phyloP scores from a whole-genome alignment of 768 basidiomycete genomes.

The Cytidiella melzeri region DNA sequence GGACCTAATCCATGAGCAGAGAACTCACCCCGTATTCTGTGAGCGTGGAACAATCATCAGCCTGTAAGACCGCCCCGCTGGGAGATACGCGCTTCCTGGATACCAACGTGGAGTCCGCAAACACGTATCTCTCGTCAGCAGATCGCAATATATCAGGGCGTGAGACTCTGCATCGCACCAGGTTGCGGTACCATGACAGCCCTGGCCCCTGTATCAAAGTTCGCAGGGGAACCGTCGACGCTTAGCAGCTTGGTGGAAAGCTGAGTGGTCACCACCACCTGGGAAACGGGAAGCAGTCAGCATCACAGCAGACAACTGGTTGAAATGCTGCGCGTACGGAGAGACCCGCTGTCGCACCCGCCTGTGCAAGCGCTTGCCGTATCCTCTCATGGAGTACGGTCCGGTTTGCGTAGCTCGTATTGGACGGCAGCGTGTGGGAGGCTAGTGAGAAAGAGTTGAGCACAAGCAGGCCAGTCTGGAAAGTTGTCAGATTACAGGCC shows the following conservation, averaged over 20 bases:
- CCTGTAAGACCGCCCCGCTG: constrained; percentile 37
- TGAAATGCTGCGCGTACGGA: constrained; percentile 36
- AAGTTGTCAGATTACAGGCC: not conserved
- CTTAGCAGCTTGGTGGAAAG: constrained; percentile 63
- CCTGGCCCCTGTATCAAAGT: constrained; percentile 55
- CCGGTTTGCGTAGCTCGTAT: constrained; percentile 33
- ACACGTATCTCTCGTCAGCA: constrained; percentile 2
- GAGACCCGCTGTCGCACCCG: constrained; percentile 40
- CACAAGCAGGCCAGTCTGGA: constrained; percentile 53
- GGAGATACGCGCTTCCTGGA: constrained; percentile 30
- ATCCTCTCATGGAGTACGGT: constrained; percentile 43
- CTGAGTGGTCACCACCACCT: constrained; percentile 61
- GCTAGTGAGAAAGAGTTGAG: constrained; percentile 64
- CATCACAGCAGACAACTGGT: constrained; percentile 1
- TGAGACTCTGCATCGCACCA: constrained; percentile 32
- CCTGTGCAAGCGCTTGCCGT: constrained; percentile 45
- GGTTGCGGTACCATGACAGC: constrained; percentile 65
- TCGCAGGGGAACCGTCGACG: constrained; percentile 58
- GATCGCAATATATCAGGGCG: not conserved
- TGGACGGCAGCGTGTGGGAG: constrained; percentile 43
- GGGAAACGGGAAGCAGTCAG: constrained; percentile 1
- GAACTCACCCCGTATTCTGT: constrained; percentile 35
- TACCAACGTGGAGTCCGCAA: not conserved
- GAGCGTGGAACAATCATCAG: constrained; percentile 36
- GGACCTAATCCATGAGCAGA: constrained; percentile 9